phyloP scores from a whole-genome alignment of 768 basidiomycete species.

The Termitomyces sp. region DNA sequence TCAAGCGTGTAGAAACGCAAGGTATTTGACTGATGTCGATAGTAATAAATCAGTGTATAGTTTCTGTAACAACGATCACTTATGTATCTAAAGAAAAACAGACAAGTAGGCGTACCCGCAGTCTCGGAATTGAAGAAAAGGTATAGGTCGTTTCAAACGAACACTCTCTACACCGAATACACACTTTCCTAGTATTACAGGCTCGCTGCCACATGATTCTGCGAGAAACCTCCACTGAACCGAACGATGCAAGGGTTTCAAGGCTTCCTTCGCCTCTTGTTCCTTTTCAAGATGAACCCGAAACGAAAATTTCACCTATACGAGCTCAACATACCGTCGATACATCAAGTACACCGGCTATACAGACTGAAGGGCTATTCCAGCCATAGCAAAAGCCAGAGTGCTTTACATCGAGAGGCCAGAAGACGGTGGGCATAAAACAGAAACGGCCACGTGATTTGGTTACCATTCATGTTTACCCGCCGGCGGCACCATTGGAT shows the following conservation, averaged over 20 bases:
- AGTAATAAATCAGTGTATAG: conserved; percentile 40
- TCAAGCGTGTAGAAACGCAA: conserved; percentile 63
- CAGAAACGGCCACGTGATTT: conserved; percentile 24
- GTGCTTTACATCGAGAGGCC: conserved; percentile 46
- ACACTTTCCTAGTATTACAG: conserved; percentile 29
- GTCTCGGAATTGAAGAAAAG: conserved; percentile 7
- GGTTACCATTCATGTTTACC: background rate
- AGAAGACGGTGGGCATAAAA: conserved; percentile 38
- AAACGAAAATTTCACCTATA: background rate
- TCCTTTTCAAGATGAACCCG: conserved; percentile 1
- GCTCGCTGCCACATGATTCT: conserved; percentile 23
- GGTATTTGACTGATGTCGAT: conserved; percentile 44
- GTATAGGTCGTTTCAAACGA: conserved; percentile 1
- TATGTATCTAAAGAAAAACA: background rate
- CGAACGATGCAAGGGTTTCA: conserved; percentile 12
- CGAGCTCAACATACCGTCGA: conserved; percentile 21
- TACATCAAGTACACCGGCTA: conserved; percentile 42
- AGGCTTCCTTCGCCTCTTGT: conserved; percentile 14
- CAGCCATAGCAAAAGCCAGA: conserved; percentile 58
- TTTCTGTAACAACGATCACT: conserved; percentile 9
- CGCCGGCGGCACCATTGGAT: background rate
- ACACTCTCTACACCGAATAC: conserved; percentile 13
- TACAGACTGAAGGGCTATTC: conserved; percentile 39
- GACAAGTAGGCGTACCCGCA: conserved; percentile 5
- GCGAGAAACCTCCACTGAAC: conserved; percentile 22